Conservation (phyloP, 2,329 filamentous ascomycete species). For the Microdochium trichocladiopsis region DNA sequence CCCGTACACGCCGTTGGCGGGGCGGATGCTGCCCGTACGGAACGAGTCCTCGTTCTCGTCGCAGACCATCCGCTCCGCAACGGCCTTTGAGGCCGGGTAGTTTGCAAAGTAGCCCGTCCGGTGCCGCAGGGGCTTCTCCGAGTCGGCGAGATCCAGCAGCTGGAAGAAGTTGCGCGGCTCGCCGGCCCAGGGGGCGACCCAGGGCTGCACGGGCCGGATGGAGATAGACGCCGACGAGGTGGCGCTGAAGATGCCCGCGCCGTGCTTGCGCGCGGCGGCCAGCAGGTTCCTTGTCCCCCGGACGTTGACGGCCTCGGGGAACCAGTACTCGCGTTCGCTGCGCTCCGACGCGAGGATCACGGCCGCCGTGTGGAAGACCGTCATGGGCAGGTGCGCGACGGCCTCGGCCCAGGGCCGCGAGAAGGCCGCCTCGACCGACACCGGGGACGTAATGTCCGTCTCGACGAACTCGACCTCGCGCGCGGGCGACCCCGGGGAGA, state of each 20-base stretch:
- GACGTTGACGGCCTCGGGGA: slow-evolving; percentile 41
- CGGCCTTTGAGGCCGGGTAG: slow-evolving; percentile 43
- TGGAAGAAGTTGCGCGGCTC: slow-evolving; percentile 34
- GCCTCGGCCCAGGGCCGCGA: slow-evolving; percentile 33
- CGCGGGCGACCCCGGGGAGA: slow-evolving; percentile 19
- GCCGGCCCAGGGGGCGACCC: slow-evolving; percentile 33
- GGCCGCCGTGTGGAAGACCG: slow-evolving; percentile 51
- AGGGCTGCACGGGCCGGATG: slow-evolving; percentile 31
- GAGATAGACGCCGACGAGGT: slow-evolving; percentile 44
- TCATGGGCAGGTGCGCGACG: slow-evolving; percentile 36
- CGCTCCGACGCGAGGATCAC: slow-evolving; percentile 44
- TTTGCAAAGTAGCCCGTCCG: slow-evolving; percentile 38
- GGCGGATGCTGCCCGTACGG: slow-evolving; percentile 43
- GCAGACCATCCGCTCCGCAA: slow-evolving; percentile 43
- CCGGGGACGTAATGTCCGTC: slow-evolving; percentile 41
- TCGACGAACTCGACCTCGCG: slow-evolving; percentile 31
- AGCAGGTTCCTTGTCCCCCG: slow-evolving; percentile 41
- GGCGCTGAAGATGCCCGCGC: slow-evolving; percentile 41
- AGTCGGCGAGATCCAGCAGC: slow-evolving; percentile 36
- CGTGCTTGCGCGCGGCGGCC: slow-evolving; percentile 33
- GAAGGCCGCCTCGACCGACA: slow-evolving; percentile 37
- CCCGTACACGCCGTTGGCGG: slow-evolving; percentile 45
- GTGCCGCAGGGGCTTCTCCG: slow-evolving; percentile 26
- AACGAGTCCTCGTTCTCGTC: slow-evolving; percentile 26
- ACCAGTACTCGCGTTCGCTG: slow-evolving; percentile 32